Conservation (phyloP, 2,329 filamentous ascomycete genomes). For the Bipolaris victoriae region DNA sequence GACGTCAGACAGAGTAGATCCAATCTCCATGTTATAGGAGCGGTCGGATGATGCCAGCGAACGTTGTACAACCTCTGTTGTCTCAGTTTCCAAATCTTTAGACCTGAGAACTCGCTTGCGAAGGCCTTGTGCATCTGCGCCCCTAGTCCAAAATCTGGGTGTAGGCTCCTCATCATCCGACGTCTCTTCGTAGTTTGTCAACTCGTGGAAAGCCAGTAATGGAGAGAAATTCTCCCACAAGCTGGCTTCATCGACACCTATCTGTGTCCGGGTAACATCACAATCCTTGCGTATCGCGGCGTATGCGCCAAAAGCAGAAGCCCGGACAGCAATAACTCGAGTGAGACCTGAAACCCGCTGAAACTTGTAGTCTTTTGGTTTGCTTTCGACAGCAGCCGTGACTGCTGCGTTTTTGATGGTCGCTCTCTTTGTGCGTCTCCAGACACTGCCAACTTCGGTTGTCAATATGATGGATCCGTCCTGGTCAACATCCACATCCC, state of each 20-base stretch:
- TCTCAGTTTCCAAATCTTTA: conserved; percentile 69
- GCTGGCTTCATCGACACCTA: conserved; percentile 68
- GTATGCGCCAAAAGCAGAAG: conserved; percentile 89
- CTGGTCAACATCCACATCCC: conserved; percentile 86
- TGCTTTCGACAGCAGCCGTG: conserved; percentile 60
- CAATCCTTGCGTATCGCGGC: conserved; percentile 85
- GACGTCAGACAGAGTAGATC: conserved; percentile 69
- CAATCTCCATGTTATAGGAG: conserved; percentile 54
- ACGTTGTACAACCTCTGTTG: conserved; percentile 55
- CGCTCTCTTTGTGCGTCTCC: conserved; percentile 81
- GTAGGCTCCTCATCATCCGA: conserved; percentile 54
- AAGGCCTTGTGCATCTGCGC: conserved; percentile 57
- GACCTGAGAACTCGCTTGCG: conserved; percentile 66
- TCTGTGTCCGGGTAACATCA: conserved; percentile 75
- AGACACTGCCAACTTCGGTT: conserved; percentile 90
- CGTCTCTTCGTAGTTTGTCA: conserved; percentile 54
- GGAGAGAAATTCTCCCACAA: conserved; percentile 77
- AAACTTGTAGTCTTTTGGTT: conserved; percentile 92
- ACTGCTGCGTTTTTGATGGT: conserved; percentile 74
- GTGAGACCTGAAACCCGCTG: conserved; percentile 87
- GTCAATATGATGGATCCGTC: conserved; percentile 94
- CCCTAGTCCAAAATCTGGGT: conserved; percentile 58
- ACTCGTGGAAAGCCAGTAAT: conserved; percentile 70
- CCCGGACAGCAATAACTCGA: conserved; percentile 80
- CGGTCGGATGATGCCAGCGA: conserved; percentile 47